Evolutionary conservation across 352 stramenopile species (phyloP).

Genomic region (Globisporangium carolinianum): DNA sequence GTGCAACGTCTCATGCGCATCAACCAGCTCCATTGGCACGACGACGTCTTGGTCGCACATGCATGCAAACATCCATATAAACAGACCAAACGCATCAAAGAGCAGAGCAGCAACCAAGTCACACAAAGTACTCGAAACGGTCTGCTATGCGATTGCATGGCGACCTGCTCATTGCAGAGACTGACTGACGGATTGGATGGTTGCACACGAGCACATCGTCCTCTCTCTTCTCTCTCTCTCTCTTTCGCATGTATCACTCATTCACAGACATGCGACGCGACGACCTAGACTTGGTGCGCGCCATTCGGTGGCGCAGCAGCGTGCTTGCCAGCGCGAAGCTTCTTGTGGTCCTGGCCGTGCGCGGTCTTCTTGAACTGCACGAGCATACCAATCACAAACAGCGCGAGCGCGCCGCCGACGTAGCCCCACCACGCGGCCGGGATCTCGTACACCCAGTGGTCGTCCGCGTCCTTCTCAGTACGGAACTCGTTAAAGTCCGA

Average conservation of each 20-base stretch:
- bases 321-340: conserved; percentile 17
- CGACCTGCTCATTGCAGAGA: no score
- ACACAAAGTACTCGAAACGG: no score
- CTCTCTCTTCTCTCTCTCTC: not conserved
- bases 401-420: conserved; percentile 39
- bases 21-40: no score
- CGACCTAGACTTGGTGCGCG: not conserved
- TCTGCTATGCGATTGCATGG: no score
- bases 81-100: no score
- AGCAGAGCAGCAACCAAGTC: no score
- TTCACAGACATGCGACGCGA: not conserved
- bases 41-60: no score
- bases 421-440: conserved; percentile 73
- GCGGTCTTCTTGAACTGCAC: conserved; percentile 63
- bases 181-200: no score
- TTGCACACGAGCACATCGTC: no score
- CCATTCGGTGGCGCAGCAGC: not conserved
- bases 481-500: conserved; percentile 36
- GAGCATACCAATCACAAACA: conserved; percentile 52
- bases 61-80: no score
- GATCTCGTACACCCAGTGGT: conserved; percentile 55
- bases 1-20: no score
- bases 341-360: conserved; percentile 36
- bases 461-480: conserved; percentile 15
- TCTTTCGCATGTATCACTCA: not conserved